Evolutionary conservation across 306 rosid genomes (phyloP).

Genomic region (Pyrus betulifolia): DNA sequence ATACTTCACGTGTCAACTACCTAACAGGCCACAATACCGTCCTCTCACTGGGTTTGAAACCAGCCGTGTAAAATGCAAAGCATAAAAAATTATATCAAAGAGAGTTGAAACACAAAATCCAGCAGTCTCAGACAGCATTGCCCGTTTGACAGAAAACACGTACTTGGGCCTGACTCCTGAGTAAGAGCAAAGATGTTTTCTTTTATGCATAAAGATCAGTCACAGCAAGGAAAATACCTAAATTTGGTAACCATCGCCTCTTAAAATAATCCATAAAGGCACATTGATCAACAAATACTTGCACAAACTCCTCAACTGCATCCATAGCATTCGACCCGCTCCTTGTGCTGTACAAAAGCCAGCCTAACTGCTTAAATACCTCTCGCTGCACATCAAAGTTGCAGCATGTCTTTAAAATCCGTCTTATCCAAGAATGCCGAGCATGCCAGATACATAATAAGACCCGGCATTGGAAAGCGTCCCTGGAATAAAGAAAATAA

Average conservation of each 20-base stretch:
- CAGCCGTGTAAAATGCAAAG: background rate
- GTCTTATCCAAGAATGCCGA: constrained; percentile 64
- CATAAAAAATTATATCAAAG: background rate
- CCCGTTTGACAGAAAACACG: background rate
- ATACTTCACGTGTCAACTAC: background rate
- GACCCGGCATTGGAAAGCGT: constrained; percentile 61
- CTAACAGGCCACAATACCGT: background rate
- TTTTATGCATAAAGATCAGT: background rate
- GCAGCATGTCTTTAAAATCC: constrained; percentile 49
- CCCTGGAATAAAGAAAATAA: constrained; percentile 41
- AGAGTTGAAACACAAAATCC: background rate
- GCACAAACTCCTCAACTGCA: constrained; percentile 67
- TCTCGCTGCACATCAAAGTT: constrained; percentile 58
- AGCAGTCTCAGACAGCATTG: background rate
- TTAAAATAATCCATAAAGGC: constrained; percentile 63
- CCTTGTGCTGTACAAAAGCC: constrained; percentile 58
- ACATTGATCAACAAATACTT: constrained; percentile 73
- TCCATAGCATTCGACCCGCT: constrained; percentile 47
- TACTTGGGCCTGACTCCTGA: background rate
- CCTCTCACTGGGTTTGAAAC: background rate
- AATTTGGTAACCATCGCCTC: constrained; percentile 47
- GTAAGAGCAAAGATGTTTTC: background rate
- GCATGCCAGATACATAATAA: constrained; percentile 62
- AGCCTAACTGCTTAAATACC: constrained; percentile 58
- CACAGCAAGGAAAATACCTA: constrained; percentile 43